Evolutionary conservation across 495 filamentous ascomycete species (phyloP), one percentile per base, ranked within the genome.

Genomic region (Platismatia glauca): DNA sequence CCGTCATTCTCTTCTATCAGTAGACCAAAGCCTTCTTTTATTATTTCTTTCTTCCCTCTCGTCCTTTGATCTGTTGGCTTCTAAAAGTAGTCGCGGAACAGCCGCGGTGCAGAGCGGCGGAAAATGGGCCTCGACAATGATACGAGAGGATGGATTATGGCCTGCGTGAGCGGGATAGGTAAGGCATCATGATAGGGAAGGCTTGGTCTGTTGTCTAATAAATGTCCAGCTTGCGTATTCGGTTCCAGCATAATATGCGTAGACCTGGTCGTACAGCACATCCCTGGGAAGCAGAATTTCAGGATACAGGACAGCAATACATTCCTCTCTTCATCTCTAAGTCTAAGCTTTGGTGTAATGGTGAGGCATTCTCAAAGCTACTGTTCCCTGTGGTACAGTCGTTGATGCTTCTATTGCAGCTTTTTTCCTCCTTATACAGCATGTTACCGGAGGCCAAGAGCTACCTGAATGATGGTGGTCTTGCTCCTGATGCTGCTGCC

Each of bases 281-380:
- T 96, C 61, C 88, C 89, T 7, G 80, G 84, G 57, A 82, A 86
- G 71, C 84, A 80, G 68, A 77, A 84, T 70, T 98, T 97, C 69
- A 84, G 85, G 68, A 96, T 98, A 68, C 86, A 92, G 68, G 89
- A 92, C 67, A 96, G 88, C 72, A 91, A 87, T 75, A 79, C 79
- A 27, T 98, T 98, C 73, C 79, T 96, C 20, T 90, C 92, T 1
- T 85, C 86, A 27, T 95, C 93, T 4, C 76, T 97, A 64, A 95
- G 91, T 75, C 75, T 98, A 57, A 96, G 91, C 72, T 95, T 95
- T 55, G 94, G 94, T 37, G 94, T 98, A n/a, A 95, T 98, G 92
- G 91, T 97, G 73, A 59, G 83, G 13, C 44, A 7, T 56, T 46
- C 29, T 46, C 53, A 31, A 15, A 13, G 29, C 6, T 29, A 22